Conservation (phyloP, 306 rosid genomes). For the Cicer bijugum region DNA sequence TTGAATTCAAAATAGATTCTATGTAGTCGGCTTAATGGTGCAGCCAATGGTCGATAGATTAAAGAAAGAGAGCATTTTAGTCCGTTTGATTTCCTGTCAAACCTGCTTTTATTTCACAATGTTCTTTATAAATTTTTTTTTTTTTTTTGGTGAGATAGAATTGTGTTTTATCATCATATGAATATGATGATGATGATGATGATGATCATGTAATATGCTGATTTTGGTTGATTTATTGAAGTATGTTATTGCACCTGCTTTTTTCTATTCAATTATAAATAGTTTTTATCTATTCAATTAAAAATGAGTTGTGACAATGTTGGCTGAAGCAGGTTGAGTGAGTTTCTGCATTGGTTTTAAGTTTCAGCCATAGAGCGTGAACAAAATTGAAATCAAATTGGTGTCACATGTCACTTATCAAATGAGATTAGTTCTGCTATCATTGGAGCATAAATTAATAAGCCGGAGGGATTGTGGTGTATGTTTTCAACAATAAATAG, state of each 20-base stretch:
- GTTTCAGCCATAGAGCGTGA: neutral
- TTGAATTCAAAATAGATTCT: neutral
- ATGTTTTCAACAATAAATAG: neutral
- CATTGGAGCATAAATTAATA: neutral
- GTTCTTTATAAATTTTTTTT: conserved; percentile 14
- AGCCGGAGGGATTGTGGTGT: neutral
- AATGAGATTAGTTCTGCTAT: neutral
- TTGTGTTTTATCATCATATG: neutral
- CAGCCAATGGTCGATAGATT: too few relatives aligned
- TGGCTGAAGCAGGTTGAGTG: neutral
- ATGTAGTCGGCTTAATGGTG: neutral
- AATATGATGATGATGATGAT: neutral
- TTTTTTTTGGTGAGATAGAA: neutral
- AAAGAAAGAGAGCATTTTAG: neutral
- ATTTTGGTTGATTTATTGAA: conserved; percentile 19
- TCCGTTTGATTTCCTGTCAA: neutral
- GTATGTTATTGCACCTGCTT: conserved; percentile 14
- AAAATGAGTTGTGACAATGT: neutral
- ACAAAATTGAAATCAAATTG: neutral
- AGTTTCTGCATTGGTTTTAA: neutral
- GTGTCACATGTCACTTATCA: neutral
- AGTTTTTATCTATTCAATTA: too few relatives aligned
- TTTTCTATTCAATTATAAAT: neutral
- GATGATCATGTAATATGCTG: conserved; percentile 17
- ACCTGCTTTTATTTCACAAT: neutral